phyloP scores from a whole-genome alignment of 2,329 filamentous ascomycete genomes.

The Emydomyces testavorans region DNA sequence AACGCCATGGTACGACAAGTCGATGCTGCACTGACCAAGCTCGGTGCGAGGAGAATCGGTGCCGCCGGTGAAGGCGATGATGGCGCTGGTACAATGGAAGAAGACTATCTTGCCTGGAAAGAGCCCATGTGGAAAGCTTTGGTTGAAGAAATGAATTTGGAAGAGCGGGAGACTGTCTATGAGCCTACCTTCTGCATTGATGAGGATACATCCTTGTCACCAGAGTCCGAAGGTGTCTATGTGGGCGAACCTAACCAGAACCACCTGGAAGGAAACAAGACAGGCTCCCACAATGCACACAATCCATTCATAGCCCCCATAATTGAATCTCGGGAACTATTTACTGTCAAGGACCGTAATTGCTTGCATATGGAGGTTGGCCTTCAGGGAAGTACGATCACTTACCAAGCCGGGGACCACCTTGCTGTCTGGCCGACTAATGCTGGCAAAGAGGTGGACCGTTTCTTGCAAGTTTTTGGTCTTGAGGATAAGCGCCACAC shows the following conservation, averaged over 20 bases:
- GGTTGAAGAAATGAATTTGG: conserved; percentile 68
- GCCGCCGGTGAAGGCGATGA: conserved; percentile 91
- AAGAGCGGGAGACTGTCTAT: conserved; percentile 93
- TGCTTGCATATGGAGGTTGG: conserved; percentile 95
- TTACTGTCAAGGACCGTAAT: conserved; percentile 79
- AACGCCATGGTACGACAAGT: conserved; percentile 96
- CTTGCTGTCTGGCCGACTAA: conserved; percentile 97
- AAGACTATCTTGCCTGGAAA: conserved; percentile 98
- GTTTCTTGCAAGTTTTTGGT: conserved; percentile 69
- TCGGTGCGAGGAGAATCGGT: conserved; percentile 76
- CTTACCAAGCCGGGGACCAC: conserved; percentile 94
- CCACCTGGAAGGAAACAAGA: conserved; percentile 73
- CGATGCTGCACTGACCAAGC: conserved; percentile 64
- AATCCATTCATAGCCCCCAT: conserved; percentile 96
- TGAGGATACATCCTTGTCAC: conserved; percentile 60
- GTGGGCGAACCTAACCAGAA: conserved; percentile 93
- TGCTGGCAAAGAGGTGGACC: conserved; percentile 79
- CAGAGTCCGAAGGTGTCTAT: conserved; percentile 72
- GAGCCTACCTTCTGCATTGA: conserved; percentile 80
- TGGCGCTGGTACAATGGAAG: conserved; percentile 97
- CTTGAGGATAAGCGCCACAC: conserved; percentile 64
- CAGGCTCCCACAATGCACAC: conserved; percentile 89
- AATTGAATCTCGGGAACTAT: conserved; percentile 78
- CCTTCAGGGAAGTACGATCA: conserved; percentile 75
- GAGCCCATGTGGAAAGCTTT: conserved; percentile 95